phyloP scores from a whole-genome alignment of 768 basidiomycete species.

The Leccinellum albellum region DNA sequence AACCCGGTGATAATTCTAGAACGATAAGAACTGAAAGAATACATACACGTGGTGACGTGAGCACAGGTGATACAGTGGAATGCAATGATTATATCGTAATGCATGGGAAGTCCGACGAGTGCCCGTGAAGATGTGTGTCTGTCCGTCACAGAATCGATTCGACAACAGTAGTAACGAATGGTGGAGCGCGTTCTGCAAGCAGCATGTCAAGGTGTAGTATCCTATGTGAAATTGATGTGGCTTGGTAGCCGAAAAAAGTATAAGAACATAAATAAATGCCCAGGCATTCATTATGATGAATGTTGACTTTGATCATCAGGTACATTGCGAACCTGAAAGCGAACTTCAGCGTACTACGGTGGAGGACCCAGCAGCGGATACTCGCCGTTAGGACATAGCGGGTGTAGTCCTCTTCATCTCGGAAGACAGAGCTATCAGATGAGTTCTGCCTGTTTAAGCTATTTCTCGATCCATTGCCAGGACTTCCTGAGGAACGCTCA shows the following conservation, averaged over 20 bases:
- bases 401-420: conserved; percentile 56
- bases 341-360: conserved; percentile 8
- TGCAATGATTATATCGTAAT: conserved; percentile 7
- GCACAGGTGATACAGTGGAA: neutral
- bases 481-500: conserved; percentile 20
- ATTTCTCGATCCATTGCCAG: conserved; percentile 22
- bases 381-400: conserved; percentile 53
- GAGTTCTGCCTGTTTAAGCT: conserved; percentile 21
- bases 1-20: conserved; percentile 5
- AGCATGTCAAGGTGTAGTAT: conserved; percentile 6
- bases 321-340: conserved; percentile 51
- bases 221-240: neutral
- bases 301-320: conserved; percentile 41
- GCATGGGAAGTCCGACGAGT: conserved; percentile 10
- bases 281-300: conserved; percentile 16
- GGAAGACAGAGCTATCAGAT: conserved; percentile 24
- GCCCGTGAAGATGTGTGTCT: conserved; percentile 21
- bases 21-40: conserved; percentile 10
- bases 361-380: conserved; percentile 3
- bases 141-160: conserved; percentile 10
- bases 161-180: conserved; percentile 9
- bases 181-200: conserved; percentile 10
- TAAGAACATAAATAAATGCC: conserved; percentile 6
- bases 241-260: conserved; percentile 5
- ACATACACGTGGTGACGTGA: conserved; percentile 6